These are phyloP conservation scores for Jackrogersella multiformis DNA, from an alignment of 495 filamentous ascomycete species.

Conservation along the genomic window DNA sequence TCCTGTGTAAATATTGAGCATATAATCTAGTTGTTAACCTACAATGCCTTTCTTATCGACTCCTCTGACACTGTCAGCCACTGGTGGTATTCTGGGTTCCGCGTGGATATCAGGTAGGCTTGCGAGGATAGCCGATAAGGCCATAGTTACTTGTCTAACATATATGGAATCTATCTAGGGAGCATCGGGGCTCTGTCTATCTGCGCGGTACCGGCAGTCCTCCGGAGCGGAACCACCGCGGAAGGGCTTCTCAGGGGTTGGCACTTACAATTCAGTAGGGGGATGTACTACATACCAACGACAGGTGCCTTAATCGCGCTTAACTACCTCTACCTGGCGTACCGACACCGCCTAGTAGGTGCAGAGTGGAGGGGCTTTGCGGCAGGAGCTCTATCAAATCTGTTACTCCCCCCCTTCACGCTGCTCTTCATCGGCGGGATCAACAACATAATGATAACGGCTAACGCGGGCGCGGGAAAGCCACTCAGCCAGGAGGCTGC, in stretches of 20 bases:
- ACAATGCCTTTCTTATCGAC: conserved; percentile 42
- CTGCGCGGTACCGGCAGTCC: conserved; percentile 47
- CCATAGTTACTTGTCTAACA: not conserved
- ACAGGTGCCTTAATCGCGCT: conserved; percentile 45
- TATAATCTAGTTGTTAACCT: not conserved
- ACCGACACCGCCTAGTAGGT: conserved; percentile 41
- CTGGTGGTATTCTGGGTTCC: conserved; percentile 40
- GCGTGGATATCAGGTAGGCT: conserved; percentile 45
- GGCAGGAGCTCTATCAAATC: conserved; percentile 45
- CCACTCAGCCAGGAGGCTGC: conserved; percentile 44
- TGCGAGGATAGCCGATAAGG: not conserved
- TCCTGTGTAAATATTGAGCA: no score
- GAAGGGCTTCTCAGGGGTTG: conserved; percentile 44
- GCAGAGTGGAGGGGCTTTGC: conserved; percentile 49
- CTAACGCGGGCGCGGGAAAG: conserved; percentile 44
- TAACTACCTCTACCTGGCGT: conserved; percentile 55
- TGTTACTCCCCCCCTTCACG: conserved; percentile 54
- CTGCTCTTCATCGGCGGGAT: conserved; percentile 37
- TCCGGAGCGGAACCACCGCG: conserved; percentile 40
- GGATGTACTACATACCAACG: conserved; percentile 47
- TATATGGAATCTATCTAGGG: conserved; percentile 36
- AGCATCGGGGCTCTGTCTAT: conserved; percentile 50
- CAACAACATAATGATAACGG: conserved; percentile 31
- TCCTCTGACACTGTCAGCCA: conserved; percentile 36
- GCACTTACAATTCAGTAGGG: conserved; percentile 48